Evolutionary conservation across 2,329 filamentous ascomycete species (phyloP), one percentile per base, ranked within the genome.

Genomic region (Gnomoniopsis sp.): DNA sequence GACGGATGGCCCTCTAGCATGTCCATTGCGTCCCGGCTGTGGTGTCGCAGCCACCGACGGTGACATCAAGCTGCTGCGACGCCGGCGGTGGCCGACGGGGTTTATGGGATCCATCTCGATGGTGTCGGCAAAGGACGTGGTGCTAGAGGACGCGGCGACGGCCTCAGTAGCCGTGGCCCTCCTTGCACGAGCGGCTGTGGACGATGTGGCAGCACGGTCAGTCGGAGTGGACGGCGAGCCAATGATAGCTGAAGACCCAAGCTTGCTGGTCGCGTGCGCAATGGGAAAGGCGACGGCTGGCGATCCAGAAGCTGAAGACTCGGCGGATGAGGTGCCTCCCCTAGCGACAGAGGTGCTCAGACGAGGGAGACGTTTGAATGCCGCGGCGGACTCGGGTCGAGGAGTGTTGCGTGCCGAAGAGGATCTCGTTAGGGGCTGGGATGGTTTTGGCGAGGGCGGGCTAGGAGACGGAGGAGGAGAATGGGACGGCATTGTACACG

Each of bases 21-120:
- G 55, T 52, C 69, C 61, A 49, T 65, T 67, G n/a, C 69, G 54
- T 33, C 63, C 62, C 43, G 64, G 23, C 36, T 62, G 60, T 14
- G 47, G 51, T 21, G 48, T 64, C 17, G 66, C 55, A 58, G 65
- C 68, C 48, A 54, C 63, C 21, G 65, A 67, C 22, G 75, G 72
- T 62, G 75, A 77, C 66, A 79, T 79, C 23, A 84, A 70, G 63
- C 81, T 84, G 72, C 81, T 85, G 59, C 80, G 76, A 49, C 82
- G 80, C 60, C 82, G 78, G 46, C 81, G 78, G 66, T 84, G 81
- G 65, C 80, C 76, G n/a, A 70, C 66, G 2, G 75, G 72, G 43
- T 69, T 69, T 62, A 85, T 75, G 41, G 80, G 72, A 62, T 79
- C 81, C 80, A 85, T 84, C 73, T 85, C 82, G 65, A 85, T 81